Conservation (phyloP, 2,329 filamentous ascomycete genomes). For the Apiospora phragmitis region DNA sequence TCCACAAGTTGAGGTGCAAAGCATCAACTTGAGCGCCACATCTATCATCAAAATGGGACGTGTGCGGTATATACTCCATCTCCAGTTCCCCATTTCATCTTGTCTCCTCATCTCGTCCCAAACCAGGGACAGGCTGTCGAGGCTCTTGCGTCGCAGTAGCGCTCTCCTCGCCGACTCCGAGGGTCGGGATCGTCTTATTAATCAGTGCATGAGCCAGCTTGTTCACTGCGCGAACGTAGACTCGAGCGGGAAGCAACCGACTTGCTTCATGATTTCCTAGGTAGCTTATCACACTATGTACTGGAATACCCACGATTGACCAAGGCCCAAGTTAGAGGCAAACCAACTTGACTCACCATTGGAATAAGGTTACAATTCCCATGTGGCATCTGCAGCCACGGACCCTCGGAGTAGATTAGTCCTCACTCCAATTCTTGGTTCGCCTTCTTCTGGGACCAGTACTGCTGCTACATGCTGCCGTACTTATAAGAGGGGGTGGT, state of each 20-base stretch:
- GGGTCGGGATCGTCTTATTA: not conserved
- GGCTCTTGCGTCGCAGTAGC: slow-evolving; percentile 6
- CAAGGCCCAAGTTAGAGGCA: not conserved
- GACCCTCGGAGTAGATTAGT: not conserved
- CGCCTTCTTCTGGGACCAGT: not conserved
- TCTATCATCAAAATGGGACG: not conserved
- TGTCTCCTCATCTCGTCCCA: slow-evolving; percentile 6
- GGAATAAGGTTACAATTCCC: slow-evolving; percentile 4
- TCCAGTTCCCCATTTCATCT: not conserved
- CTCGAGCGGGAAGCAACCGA: not conserved
- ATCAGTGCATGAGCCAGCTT: not conserved
- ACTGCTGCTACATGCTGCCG: not conserved
- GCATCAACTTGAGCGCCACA: slow-evolving; percentile 7
- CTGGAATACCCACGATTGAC: not conserved
- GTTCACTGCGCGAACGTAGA: not conserved
- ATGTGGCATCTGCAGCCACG: slow-evolving; percentile 12
- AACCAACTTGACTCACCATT: not conserved
- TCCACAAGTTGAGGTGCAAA: not conserved
- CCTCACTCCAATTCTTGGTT: not conserved
- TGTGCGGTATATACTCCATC: not conserved
- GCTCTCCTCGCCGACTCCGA: not conserved
- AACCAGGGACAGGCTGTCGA: not conserved
- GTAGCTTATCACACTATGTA: not conserved
- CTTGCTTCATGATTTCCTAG: not conserved
- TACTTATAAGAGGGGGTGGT: not conserved